phyloP scores from a whole-genome alignment of 495 filamentous ascomycete species.

The Lepraria neglecta region DNA sequence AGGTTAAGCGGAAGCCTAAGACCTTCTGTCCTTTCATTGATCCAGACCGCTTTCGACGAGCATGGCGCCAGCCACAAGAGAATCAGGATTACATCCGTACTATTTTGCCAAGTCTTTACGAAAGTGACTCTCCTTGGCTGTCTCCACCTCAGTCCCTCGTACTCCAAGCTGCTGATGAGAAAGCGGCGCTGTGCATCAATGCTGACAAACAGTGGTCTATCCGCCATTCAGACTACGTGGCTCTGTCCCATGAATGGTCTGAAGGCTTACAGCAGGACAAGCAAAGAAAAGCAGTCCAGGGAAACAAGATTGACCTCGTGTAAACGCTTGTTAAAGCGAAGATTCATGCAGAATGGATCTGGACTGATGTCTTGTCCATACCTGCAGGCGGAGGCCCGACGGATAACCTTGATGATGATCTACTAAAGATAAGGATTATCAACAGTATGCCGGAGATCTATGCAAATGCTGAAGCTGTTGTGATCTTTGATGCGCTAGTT shows the following conservation, averaged over 20 bases:
- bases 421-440: conserved; percentile 13
- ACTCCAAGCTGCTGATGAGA: conserved; percentile 10
- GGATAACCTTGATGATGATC: neutral
- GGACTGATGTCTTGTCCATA: conserved; percentile 15
- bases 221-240: conserved; percentile 11
- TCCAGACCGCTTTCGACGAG: neutral
- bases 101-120: neutral
- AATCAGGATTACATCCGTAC: neutral
- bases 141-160: conserved; percentile 6
- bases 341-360: conserved; percentile 17
- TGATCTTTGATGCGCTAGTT: conserved; percentile 18
- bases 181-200: conserved; percentile 15
- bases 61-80: neutral
- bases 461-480: conserved; percentile 14
- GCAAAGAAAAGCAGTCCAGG: neutral
- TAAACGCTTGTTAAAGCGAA: neutral
- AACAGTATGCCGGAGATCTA: conserved; percentile 15
- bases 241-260: conserved; percentile 17
- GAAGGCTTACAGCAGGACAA: conserved; percentile 16
- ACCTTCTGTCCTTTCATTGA: neutral
- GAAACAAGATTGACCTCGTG: conserved; percentile 1
- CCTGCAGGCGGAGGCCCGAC: conserved; percentile 10
- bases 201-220: conserved; percentile 5
- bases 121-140: neutral
- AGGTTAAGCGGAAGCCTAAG: neutral